Evolutionary conservation across 129 eudicot species (phyloP).

Genomic region (Smallanthus sonchifolius): DNA sequence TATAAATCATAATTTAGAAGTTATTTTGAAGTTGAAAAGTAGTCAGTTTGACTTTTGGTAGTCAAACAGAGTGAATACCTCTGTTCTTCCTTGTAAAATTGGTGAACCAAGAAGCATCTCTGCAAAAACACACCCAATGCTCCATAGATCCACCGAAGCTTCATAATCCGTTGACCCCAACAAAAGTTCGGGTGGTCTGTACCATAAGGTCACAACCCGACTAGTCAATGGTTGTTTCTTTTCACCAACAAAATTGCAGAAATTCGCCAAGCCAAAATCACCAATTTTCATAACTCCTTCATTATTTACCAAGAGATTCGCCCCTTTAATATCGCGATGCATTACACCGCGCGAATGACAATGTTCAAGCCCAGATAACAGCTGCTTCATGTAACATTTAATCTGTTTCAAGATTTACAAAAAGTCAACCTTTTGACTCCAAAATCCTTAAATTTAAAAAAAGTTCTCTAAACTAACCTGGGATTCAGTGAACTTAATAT

Average conservation of each 20-base stretch:
- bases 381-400: conserved; percentile 86
- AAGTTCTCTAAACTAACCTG: conserved; percentile 50
- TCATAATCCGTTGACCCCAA: conserved; percentile 89
- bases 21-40: conserved; percentile 9
- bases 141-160: conserved; percentile 91
- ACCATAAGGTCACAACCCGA: conserved; percentile 94
- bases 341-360: conserved; percentile 95
- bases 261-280: conserved; percentile 93
- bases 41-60: conserved; percentile 19
- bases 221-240: conserved; percentile 82
- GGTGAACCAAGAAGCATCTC: conserved; percentile 82
- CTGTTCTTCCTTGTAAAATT: conserved; percentile 92
- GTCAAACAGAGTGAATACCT: conserved; percentile 48
- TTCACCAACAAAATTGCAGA: conserved; percentile 39
- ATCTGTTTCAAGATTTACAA: conserved; percentile 42
- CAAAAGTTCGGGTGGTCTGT: conserved; percentile 91
- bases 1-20: not conserved
- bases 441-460: not conserved
- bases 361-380: conserved; percentile 85
- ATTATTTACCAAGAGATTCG: conserved; percentile 87
- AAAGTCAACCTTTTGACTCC: conserved; percentile 5
- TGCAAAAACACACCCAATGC: conserved; percentile 90
- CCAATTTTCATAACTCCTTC: conserved; percentile 83
- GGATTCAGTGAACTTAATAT: conserved; percentile 68
- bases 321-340: conserved; percentile 97